These are phyloP conservation scores for Paraglomus brasilianum DNA, from an alignment of 192 early-diverging fungal species.

Conservation along the genomic window DNA sequence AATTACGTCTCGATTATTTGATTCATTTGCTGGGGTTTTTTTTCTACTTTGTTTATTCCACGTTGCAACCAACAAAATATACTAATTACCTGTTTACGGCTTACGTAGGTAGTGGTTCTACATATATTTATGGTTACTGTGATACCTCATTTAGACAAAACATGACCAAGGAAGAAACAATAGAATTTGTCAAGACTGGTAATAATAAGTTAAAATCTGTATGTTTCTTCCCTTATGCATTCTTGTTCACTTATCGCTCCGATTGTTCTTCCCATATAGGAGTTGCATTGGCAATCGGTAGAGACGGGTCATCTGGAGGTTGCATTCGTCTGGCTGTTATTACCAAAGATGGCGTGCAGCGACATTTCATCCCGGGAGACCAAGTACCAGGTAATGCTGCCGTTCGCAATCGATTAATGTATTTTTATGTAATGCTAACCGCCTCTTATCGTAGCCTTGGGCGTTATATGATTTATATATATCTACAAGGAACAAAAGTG, in stretches of 20 bases:
- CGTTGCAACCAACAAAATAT: too few relatives aligned
- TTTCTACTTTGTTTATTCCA: too few relatives aligned
- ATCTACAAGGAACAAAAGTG: too few relatives aligned
- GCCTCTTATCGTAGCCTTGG: too few relatives aligned
- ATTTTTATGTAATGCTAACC: not conserved
- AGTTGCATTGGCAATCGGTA: conserved; percentile 87
- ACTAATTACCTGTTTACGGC: not conserved
- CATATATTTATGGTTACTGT: conserved; percentile 98
- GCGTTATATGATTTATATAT: too few relatives aligned
- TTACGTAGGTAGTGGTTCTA: conserved; percentile 77
- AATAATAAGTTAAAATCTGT: conserved; percentile 30
- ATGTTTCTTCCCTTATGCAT: not conserved
- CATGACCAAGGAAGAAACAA: conserved; percentile 85
- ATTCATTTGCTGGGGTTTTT: not conserved
- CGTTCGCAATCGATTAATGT: not conserved
- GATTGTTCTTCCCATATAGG: conserved; percentile 47
- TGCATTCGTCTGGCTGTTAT: conserved; percentile 93
- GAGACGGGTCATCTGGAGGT: conserved; percentile 97
- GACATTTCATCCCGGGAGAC: conserved; percentile 83
- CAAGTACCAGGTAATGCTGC: conserved; percentile 56
- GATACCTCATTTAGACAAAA: conserved; percentile 77
- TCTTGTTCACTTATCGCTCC: conserved; percentile 3
- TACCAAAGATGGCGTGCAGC: conserved; percentile 84
- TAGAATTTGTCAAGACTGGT: conserved; percentile 95
- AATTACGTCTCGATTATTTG: not conserved